Percentiles rank a stretch among this genome's conserved stretches.
phyloP scores from a whole-genome alignment of 1,139 yeast species.

The Scheffersomyces lignicola region DNA sequence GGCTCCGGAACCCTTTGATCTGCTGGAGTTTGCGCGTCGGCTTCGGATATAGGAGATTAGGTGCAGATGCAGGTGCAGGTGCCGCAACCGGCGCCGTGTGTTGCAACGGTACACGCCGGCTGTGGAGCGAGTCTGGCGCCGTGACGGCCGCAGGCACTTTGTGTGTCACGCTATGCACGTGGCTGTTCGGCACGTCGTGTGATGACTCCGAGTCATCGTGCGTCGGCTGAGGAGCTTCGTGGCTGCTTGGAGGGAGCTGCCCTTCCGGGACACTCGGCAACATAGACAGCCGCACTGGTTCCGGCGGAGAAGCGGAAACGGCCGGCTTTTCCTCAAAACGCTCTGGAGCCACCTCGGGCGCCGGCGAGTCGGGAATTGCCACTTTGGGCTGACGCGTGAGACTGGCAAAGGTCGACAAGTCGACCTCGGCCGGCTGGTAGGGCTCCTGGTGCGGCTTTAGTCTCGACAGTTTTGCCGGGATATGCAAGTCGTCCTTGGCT shows the following conservation, averaged over 20 bases:
- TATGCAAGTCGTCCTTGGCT: not conserved
- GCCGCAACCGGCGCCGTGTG: constrained; percentile 2
- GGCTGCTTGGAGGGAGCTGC: constrained; percentile 5
- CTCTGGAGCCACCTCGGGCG: no score
- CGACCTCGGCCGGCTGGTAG: constrained; percentile 57
- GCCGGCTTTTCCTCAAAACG: no score
- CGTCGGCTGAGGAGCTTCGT: constrained; percentile 3
- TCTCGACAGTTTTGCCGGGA: constrained; percentile 2
- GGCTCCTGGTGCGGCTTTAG: constrained; percentile 23
- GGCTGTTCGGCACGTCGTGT: constrained; percentile 9
- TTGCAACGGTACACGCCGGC: constrained; percentile 3
- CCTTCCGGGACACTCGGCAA: constrained; percentile 13
- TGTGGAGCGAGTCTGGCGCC: constrained; percentile 10
- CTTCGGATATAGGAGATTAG: constrained; percentile 9
- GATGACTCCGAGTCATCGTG: constrained; percentile 2
- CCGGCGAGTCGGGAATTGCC: not conserved
- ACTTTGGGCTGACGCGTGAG: constrained; percentile 45
- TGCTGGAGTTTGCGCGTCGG: constrained; percentile 44
- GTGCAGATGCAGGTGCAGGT: not conserved
- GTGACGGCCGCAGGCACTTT: constrained; percentile 11
- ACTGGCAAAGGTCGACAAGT: constrained; percentile 48
- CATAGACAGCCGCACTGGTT: no score
- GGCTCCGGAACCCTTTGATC: constrained; percentile 73
- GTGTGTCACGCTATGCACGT: constrained; percentile 9
- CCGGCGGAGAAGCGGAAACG: no score